Base-by-base conservation (phyloP, 2,329 filamentous ascomycete genomes). In the Phialophora expanda region DNA sequence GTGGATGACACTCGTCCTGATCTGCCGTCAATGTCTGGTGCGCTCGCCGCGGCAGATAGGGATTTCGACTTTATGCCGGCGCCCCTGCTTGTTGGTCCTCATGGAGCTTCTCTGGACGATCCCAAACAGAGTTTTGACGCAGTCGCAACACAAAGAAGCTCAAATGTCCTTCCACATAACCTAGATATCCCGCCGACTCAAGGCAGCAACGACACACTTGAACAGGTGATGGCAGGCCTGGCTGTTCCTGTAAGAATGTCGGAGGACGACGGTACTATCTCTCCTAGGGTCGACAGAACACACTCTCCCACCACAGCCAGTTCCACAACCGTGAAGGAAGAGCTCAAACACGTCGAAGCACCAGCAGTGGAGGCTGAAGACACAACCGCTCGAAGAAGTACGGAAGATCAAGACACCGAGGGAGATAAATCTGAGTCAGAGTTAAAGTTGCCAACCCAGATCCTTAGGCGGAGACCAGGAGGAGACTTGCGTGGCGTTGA, bases 391-490 rank as follows among this genome's bases (percentile, higher is more conserved):
- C 30, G 61, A 14, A 62, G 60, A 11, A 12, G 6, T 12, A 32
- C 11, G 5, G 22, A 56, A 41, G 26, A 55, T 12, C 53, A 53
- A 59, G 55, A 56, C 17, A 38, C 22, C 22, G 54, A 62, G 8
- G 17, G 2, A 9, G 53, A 32, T 22, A 11, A 58, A 20, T 24
- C 54, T 28, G 44, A 58, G 12, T 46, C 60, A 3, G 64, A 60
- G 24, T 30, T 55, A n/a, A 66, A 73, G 65, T 71, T 74, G 30
- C 71, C 70, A 14, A 76, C 74, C 6, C 85, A 88, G 53, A 82
- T 89, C 50, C 82, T 95, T 67, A 85, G 91, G 66, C 83, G 91
- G 74, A 84, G 89, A 14, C 91, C 90, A 6, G 91, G 91, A 56
- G 90, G 91, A 38, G 88, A 94, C 75, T 78, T 95, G 56, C 85